Percentiles rank a stretch among this genome's conserved stretches.
phyloP scores from a whole-genome alignment of 495 filamentous ascomycete species.

The Hyaloscypha hepaticicola region DNA sequence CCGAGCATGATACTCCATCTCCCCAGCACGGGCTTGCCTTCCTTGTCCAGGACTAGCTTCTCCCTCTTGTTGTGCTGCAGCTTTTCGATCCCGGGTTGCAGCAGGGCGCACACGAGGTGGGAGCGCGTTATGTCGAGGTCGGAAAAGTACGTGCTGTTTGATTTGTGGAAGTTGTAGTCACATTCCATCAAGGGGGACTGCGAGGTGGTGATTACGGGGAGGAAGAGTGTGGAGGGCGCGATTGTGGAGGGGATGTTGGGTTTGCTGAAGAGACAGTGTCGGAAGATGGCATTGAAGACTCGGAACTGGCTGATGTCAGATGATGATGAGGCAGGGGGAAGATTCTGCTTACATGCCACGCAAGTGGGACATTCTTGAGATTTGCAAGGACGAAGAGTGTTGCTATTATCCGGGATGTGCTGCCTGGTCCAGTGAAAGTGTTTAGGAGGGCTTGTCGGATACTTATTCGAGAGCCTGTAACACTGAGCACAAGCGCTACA shows the following conservation, averaged over 20 bases:
- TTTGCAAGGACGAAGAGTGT: constrained; percentile 57
- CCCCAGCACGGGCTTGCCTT: constrained; percentile 37
- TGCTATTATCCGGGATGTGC: constrained; percentile 47
- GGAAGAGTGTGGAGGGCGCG: constrained; percentile 51
- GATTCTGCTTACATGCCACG: constrained; percentile 65
- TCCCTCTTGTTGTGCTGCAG: constrained; percentile 40
- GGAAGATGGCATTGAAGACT: constrained; percentile 59
- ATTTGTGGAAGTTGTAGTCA: constrained; percentile 86
- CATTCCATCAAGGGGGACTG: constrained; percentile 64
- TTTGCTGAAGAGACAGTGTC: constrained; percentile 54
- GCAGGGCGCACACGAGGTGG: constrained; percentile 56
- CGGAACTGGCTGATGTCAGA: constrained; percentile 47
- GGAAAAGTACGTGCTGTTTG: constrained; percentile 79
- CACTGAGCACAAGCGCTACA: constrained; percentile 40
- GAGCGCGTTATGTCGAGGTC: constrained; percentile 74
- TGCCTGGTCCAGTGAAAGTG: constrained; percentile 52
- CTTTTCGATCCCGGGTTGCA: constrained; percentile 46
- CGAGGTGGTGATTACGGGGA: constrained; percentile 58
- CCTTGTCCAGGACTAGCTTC: constrained; percentile 41
- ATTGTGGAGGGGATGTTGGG: constrained; percentile 36
- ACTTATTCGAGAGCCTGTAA: constrained; percentile 41
- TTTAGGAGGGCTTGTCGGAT: constrained; percentile 34
- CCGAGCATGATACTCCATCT: constrained; percentile 63
- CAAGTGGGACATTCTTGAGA: constrained; percentile 71
- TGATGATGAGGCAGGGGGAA: constrained; percentile 4